Conservation (phyloP, 140 eudicot genomes). For the Senecio squalidus region DNA sequence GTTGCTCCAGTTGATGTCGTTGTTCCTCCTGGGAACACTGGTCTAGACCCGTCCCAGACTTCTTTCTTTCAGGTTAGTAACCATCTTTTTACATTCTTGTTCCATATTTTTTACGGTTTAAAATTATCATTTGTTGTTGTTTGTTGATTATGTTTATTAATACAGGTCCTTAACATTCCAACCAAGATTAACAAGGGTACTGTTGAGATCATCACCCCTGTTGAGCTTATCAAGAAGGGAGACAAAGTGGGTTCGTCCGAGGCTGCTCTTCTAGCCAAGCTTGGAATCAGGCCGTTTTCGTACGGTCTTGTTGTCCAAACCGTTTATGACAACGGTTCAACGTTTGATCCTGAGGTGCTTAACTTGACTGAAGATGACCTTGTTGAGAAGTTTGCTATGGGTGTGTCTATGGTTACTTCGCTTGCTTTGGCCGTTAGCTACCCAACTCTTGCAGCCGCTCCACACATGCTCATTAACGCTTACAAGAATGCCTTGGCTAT, state of each 20-base stretch:
- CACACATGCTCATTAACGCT: conserved; percentile 75
- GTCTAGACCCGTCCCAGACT: too few relatives aligned
- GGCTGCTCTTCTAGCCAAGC: too few relatives aligned
- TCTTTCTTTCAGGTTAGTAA: too few relatives aligned
- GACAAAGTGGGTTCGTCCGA: too few relatives aligned
- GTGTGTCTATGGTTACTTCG: conserved; percentile 68
- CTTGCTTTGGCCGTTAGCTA: conserved; percentile 58
- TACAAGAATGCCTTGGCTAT: conserved; percentile 76
- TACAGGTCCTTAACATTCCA: conserved; percentile 85
- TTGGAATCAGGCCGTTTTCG: conserved; percentile 86
- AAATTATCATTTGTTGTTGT: neutral
- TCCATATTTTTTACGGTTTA: too few relatives aligned
- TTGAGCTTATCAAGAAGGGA: conserved; percentile 91
- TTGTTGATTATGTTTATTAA: neutral
- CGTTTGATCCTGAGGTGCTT: conserved; percentile 68
- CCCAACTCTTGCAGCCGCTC: conserved; percentile 85
- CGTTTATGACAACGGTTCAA: conserved; percentile 75
- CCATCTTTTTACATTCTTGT: neutral
- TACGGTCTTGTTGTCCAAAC: conserved; percentile 63
- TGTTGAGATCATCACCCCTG: conserved; percentile 94
- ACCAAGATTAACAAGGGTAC: too few relatives aligned
- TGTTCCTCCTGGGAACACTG: conserved; percentile 95
- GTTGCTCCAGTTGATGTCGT: conserved; percentile 78
- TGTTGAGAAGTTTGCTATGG: conserved; percentile 59
- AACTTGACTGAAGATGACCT: conserved; percentile 72